A percentile compares a stretch with the other conserved stretches of the same genome.
phyloP scores from a whole-genome alignment of 371 early-diverging fungal genomes.

The Catenaria anguillulae region DNA sequence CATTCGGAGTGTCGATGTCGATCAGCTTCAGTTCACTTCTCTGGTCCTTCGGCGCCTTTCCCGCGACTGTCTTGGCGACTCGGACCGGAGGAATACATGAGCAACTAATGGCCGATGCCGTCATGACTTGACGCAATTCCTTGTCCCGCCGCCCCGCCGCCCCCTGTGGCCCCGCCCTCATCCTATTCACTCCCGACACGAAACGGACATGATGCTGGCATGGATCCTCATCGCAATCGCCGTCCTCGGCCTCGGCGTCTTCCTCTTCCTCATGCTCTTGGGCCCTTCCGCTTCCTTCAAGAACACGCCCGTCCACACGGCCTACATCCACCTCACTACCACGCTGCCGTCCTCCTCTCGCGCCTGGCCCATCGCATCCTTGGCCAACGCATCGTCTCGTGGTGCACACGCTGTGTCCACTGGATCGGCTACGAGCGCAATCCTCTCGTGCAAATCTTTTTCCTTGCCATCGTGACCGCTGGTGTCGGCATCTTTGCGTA shows the following conservation, averaged over 20 bases:
- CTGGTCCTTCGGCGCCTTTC: too few relatives aligned
- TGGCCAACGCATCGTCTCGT: neutral
- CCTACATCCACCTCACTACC: neutral
- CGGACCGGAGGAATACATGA: too few relatives aligned
- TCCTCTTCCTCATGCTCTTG: neutral
- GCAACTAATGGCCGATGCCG: too few relatives aligned
- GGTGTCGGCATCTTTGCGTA: conserved; percentile 14
- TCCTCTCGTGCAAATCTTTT: conserved; percentile 18
- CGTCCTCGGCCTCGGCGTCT: neutral
- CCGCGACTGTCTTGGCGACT: too few relatives aligned
- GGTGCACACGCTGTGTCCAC: neutral
- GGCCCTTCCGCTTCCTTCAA: neutral
- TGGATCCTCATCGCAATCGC: too few relatives aligned
- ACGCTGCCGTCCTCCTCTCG: neutral
- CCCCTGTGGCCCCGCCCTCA: too few relatives aligned
- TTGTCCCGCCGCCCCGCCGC: too few relatives aligned
- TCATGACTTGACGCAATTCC: too few relatives aligned
- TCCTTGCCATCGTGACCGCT: conserved; percentile 18
- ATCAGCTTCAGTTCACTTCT: too few relatives aligned
- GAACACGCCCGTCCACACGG: neutral
- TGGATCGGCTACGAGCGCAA: conserved; percentile 12
- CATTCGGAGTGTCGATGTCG: too few relatives aligned
- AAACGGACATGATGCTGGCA: too few relatives aligned
- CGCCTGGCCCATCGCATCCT: neutral
- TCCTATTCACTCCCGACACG: too few relatives aligned